Conservation (phyloP, 2,329 filamentous ascomycete species). For the Aureobasidium sp. region DNA sequence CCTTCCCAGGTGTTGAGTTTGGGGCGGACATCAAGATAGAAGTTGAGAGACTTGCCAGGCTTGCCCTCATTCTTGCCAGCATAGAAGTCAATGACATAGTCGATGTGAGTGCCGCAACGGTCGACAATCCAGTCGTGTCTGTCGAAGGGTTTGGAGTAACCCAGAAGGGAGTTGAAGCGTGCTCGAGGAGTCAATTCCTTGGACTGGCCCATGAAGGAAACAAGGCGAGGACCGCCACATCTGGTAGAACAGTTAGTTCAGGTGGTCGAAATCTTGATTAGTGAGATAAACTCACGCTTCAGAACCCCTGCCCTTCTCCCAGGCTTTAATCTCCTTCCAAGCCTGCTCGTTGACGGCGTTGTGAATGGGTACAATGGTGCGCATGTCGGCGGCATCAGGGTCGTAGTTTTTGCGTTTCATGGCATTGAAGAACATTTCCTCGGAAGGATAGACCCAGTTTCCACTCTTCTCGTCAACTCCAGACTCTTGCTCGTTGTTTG, state of each 20-base stretch:
- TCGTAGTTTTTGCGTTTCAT: slow-evolving; percentile 86
- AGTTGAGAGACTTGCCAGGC: slow-evolving; percentile 44
- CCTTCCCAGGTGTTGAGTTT: slow-evolving; percentile 58
- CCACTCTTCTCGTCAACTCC: slow-evolving; percentile 60
- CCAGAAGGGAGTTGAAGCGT: slow-evolving; percentile 70
- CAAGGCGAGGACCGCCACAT: slow-evolving; percentile 71
- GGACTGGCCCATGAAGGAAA: slow-evolving; percentile 67
- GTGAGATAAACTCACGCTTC: slow-evolving; percentile 41
- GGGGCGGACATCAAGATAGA: slow-evolving; percentile 57
- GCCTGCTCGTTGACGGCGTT: slow-evolving; percentile 97
- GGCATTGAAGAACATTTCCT: slow-evolving; percentile 96
- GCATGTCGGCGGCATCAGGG: slow-evolving; percentile 67
- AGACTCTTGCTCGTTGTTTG: slow-evolving; percentile 73
- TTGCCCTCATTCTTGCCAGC: slow-evolving; percentile 52
- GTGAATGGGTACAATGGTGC: slow-evolving; percentile 89
- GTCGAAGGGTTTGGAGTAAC: slow-evolving; percentile 90
- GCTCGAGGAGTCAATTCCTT: slow-evolving; percentile 68
- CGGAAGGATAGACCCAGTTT: slow-evolving; percentile 96
- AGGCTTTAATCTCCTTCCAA: slow-evolving; percentile 83
- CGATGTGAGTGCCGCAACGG: slow-evolving; percentile 72
- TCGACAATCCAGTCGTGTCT: slow-evolving; percentile 97
- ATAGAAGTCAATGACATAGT: slow-evolving; percentile 99
- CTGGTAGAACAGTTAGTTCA: slow-evolving; percentile 24
- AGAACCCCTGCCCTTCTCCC: slow-evolving; percentile 62
- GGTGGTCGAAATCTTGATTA: neutral